phyloP scores from a whole-genome alignment of 768 basidiomycete genomes.

The Ramaria sp. region DNA sequence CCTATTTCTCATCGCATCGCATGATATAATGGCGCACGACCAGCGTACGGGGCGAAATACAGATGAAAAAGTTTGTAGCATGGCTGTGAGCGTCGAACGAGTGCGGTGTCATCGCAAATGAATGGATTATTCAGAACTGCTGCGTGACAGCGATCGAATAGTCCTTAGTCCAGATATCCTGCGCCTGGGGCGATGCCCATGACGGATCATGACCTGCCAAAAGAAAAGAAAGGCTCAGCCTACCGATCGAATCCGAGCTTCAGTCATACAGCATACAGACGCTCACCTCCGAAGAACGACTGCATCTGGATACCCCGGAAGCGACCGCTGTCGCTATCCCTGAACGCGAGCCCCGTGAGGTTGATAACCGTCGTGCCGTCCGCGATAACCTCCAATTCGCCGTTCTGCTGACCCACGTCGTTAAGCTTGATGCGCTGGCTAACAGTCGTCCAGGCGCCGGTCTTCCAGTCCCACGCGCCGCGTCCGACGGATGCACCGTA shows the following conservation, averaged over 20 bases:
- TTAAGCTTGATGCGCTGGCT: conserved; percentile 20
- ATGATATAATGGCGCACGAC: too few relatives aligned
- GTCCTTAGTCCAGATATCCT: conserved; percentile 20
- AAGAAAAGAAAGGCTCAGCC: neutral
- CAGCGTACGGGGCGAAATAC: too few relatives aligned
- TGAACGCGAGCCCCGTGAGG: conserved; percentile 8
- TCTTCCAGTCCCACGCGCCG: conserved; percentile 15
- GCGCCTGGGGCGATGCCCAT: conserved; percentile 22
- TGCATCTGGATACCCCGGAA: conserved; percentile 8
- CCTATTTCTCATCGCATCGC: too few relatives aligned
- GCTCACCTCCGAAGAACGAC: conserved; percentile 13
- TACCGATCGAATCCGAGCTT: neutral
- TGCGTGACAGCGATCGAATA: conserved; percentile 18
- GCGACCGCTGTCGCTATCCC: neutral
- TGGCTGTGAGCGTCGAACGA: neutral
- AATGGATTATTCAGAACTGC: neutral
- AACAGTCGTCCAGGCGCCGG: conserved; percentile 18
- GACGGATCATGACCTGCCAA: conserved; percentile 9
- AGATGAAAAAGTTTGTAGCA: too few relatives aligned
- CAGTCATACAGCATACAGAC: neutral
- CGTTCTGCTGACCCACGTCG: conserved; percentile 18
- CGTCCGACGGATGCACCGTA: conserved; percentile 11
- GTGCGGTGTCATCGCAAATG: neutral
- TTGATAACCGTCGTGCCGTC: conserved; percentile 14
- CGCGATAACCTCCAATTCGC: conserved; percentile 19